Conservation (phyloP, 2,329 filamentous ascomycete genomes). For the Paecilomyces niveus region DNA sequence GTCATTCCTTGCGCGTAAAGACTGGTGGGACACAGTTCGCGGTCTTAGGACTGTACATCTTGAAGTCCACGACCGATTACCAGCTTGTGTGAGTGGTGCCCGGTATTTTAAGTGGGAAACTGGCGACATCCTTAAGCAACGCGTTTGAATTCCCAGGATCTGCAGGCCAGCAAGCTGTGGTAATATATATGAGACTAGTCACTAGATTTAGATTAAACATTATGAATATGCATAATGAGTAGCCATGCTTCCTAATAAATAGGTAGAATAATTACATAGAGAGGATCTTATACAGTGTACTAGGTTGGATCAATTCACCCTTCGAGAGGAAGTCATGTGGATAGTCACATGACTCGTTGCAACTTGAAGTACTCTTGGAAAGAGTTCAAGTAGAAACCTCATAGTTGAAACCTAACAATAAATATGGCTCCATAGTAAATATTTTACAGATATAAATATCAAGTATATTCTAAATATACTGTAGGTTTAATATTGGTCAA, state of each 20-base stretch:
- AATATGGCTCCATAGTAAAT: too few species aligned
- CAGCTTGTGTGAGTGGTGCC: background rate
- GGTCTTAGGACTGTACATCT: background rate
- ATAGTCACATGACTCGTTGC: background rate
- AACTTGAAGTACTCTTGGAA: too few species aligned
- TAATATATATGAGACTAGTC: background rate
- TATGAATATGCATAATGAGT: background rate
- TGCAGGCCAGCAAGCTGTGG: background rate
- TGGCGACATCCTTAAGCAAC: background rate
- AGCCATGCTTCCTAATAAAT: background rate
- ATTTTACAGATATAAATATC: too few species aligned
- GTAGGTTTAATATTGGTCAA: too few species aligned
- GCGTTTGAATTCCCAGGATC: background rate
- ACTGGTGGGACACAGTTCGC: conserved; percentile 1
- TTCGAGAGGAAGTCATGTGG: background rate
- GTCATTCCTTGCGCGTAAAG: conserved; percentile 4
- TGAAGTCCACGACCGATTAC: background rate
- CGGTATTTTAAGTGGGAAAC: background rate
- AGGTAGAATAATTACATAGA: background rate
- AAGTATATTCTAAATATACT: too few species aligned
- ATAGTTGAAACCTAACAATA: too few species aligned
- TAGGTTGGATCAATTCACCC: background rate
- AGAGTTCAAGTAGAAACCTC: too few species aligned
- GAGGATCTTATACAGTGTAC: background rate
- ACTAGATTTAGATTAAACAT: background rate